Conservation (phyloP, 805 yeast species). For the Yueomyces sp. region DNA sequence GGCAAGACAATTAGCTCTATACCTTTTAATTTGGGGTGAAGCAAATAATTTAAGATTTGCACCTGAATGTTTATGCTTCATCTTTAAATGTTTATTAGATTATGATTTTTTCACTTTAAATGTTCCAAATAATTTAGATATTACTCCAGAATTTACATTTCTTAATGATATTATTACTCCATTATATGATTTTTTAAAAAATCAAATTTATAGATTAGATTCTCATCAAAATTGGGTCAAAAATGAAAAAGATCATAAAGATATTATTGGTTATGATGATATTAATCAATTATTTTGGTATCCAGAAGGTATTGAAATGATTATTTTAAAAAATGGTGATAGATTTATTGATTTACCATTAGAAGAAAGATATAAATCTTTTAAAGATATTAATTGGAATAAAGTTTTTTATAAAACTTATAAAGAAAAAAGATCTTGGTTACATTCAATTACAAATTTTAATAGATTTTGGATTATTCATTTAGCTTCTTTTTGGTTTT, state of each 20-base stretch:
- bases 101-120: slow-evolving; percentile 38
- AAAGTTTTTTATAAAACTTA: slow-evolving; percentile 63
- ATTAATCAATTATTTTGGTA: slow-evolving; percentile 85
- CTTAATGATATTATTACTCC: slow-evolving; percentile 67
- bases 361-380: slow-evolving; percentile 38
- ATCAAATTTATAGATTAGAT: slow-evolving; percentile 43
- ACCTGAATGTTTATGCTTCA: slow-evolving; percentile 81
- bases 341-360: slow-evolving; percentile 41
- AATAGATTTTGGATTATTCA: slow-evolving; percentile 74
- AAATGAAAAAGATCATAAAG: slow-evolving; percentile 59
- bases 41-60: slow-evolving; percentile 75
- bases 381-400: slow-evolving; percentile 51
- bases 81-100: slow-evolving; percentile 72
- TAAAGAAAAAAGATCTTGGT: slow-evolving; percentile 63
- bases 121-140: slow-evolving; percentile 10
- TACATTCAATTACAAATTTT: slow-evolving; percentile 59
- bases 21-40: slow-evolving; percentile 78
- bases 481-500: slow-evolving; percentile 63
- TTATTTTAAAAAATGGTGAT: slow-evolving; percentile 33
- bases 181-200: slow-evolving; percentile 49
- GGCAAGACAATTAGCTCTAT: slow-evolving; percentile 55
- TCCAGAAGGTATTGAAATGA: slow-evolving; percentile 48
- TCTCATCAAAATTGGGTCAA: slow-evolving; percentile 42
- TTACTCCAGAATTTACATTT: slow-evolving; percentile 33
- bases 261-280: slow-evolving; percentile 77